Conservation (phyloP, 2,329 filamentous ascomycete species). For the Penicillium sp. region DNA sequence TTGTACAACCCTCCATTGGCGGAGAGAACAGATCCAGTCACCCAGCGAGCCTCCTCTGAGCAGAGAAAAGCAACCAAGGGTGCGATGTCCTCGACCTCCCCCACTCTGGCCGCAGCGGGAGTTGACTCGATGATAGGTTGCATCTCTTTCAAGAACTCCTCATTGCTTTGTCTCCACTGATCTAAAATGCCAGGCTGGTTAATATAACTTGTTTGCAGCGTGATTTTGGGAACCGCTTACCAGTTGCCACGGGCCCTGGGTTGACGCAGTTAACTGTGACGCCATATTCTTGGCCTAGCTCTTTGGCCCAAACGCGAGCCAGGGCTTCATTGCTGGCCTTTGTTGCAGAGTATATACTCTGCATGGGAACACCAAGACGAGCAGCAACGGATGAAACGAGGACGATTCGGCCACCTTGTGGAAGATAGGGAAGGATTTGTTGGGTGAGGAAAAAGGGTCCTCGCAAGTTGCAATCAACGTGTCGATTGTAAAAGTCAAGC, state of each 20-base stretch:
- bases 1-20: constrained; percentile 17
- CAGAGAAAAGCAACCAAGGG: constrained; percentile 23
- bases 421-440: neutral
- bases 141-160: neutral
- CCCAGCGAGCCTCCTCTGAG: constrained; percentile 20
- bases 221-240: constrained; percentile 15
- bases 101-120: constrained; percentile 17
- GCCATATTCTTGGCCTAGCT: constrained; percentile 31
- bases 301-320: constrained; percentile 60
- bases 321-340: constrained; percentile 56
- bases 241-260: constrained; percentile 30
- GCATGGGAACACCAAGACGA: neutral
- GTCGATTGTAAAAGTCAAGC: neutral
- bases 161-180: neutral
- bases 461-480: neutral
- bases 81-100: constrained; percentile 16
- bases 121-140: neutral
- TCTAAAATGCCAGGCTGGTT: neutral
- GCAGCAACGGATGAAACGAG: neutral
- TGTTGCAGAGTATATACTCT: neutral
- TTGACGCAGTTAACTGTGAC: constrained; percentile 34
- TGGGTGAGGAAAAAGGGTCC: neutral
- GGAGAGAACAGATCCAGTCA: constrained; percentile 24
- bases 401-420: neutral
- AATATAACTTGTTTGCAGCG: neutral